These are phyloP conservation scores for Pontederia crassipes DNA, from an alignment of 176 grass and related monocot genomes.

Conservation along the genomic window DNA sequence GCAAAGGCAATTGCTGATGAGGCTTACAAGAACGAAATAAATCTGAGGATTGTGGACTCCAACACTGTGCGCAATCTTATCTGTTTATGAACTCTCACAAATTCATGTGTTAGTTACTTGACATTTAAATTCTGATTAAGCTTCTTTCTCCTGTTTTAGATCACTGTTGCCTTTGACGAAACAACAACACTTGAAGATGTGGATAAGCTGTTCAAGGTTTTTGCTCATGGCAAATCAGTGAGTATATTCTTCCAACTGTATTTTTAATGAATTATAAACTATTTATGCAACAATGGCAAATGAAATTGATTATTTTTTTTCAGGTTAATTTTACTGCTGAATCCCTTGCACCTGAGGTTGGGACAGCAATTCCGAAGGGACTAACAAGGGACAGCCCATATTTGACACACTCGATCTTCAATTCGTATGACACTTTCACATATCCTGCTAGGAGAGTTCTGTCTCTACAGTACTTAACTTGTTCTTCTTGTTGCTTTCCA, in stretches of 20 bases:
- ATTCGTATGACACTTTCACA: constrained; percentile 37
- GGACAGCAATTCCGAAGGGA: constrained; percentile 50
- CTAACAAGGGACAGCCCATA: constrained; percentile 77
- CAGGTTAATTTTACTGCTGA: constrained; percentile 82
- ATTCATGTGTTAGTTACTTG: no score
- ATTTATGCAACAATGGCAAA: background rate
- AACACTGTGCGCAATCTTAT: constrained; percentile 52
- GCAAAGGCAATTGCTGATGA: constrained; percentile 58
- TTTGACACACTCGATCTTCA: constrained; percentile 83
- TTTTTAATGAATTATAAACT: background rate
- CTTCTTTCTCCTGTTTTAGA: constrained; percentile 21
- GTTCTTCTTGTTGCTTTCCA: constrained; percentile 30
- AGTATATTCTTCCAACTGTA: constrained; percentile 27
- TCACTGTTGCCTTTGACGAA: constrained; percentile 92
- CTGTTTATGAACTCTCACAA: background rate
- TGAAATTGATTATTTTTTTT: constrained; percentile 20
- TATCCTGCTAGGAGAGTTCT: background rate
- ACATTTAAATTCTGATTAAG: background rate
- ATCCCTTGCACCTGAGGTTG: constrained; percentile 68
- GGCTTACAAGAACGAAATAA: constrained; percentile 84
- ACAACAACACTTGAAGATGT: constrained; percentile 88
- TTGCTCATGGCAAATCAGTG: constrained; percentile 80
- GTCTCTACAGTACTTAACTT: background rate
- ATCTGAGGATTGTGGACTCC: constrained; percentile 65
- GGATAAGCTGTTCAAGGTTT: constrained; percentile 89